Percentiles rank a stretch among this genome's conserved stretches.
Conservation (phyloP, 2,329 filamentous ascomycete species). For the Xylaria sp. region DNA sequence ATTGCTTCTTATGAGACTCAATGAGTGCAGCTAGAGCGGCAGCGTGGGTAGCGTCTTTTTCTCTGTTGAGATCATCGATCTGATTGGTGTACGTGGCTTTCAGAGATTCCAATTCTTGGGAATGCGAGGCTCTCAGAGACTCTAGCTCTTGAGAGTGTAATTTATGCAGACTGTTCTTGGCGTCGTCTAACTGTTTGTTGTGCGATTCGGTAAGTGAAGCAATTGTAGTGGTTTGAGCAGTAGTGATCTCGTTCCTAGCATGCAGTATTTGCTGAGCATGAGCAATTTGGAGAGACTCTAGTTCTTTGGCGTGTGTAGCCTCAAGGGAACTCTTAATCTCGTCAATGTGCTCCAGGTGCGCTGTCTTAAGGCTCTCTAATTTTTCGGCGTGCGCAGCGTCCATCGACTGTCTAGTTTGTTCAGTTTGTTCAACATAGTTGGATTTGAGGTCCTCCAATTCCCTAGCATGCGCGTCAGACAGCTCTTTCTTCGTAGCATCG, state of each 20-base stretch:
- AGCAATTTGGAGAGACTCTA: slow-evolving; percentile 42
- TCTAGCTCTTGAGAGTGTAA: slow-evolving; percentile 40
- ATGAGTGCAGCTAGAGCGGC: slow-evolving; percentile 40
- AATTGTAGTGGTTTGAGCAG: slow-evolving; percentile 42
- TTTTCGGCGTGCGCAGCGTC: slow-evolving; percentile 38
- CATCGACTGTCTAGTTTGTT: slow-evolving; percentile 40
- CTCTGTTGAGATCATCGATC: slow-evolving; percentile 40
- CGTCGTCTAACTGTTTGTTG: slow-evolving; percentile 38
- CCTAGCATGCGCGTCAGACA: slow-evolving; percentile 41
- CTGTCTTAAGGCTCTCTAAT: slow-evolving; percentile 41
- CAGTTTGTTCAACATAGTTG: slow-evolving; percentile 42
- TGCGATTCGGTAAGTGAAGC: slow-evolving; percentile 38
- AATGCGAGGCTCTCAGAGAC: slow-evolving; percentile 33
- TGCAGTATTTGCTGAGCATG: slow-evolving; percentile 40
- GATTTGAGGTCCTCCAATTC: slow-evolving; percentile 43
- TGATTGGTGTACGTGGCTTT: slow-evolving; percentile 37
- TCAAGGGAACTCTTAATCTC: slow-evolving; percentile 39
- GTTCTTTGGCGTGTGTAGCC: slow-evolving; percentile 39
- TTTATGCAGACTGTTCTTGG: slow-evolving; percentile 34
- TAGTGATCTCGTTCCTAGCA: slow-evolving; percentile 37
- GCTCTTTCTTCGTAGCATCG: slow-evolving; percentile 40
- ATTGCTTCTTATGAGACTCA: slow-evolving; percentile 36
- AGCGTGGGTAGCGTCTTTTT: slow-evolving; percentile 41
- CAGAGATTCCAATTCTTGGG: slow-evolving; percentile 41
- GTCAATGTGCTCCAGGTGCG: slow-evolving; percentile 43